Percentiles rank a stretch among this genome's conserved stretches.
Conservation (phyloP, 2,329 filamentous ascomycete genomes). For the Talaromyces sp. region DNA sequence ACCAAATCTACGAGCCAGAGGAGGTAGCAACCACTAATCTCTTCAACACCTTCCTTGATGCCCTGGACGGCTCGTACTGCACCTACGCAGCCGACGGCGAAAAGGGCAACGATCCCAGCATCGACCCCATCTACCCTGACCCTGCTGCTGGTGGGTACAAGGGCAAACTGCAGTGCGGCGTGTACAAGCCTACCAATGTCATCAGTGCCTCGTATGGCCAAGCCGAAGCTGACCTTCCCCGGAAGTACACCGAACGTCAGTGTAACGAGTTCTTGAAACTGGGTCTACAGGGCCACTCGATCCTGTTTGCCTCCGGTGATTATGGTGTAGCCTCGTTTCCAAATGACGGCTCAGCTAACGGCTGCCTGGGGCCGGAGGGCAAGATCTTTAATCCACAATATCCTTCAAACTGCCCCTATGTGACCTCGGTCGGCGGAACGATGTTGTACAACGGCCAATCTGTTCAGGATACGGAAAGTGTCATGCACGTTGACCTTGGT, state of each 20-base stretch:
- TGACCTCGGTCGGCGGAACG: conserved; percentile 43
- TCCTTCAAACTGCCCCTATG: conserved; percentile 48
- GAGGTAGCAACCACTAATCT: conserved; percentile 24
- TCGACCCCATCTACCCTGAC: conserved; percentile 51
- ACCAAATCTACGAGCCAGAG: conserved; percentile 37
- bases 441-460: conserved; percentile 25
- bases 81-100: conserved; percentile 46
- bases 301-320: conserved; percentile 27
- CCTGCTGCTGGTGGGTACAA: conserved; percentile 46
- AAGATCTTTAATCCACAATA: conserved; percentile 47
- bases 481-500: conserved; percentile 26
- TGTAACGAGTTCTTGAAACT: conserved; percentile 49
- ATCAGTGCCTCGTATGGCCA: conserved; percentile 54
- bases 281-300: conserved; percentile 29
- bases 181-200: conserved; percentile 52
- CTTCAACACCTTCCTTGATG: conserved; percentile 48
- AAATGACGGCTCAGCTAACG: conserved; percentile 30
- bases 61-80: conserved; percentile 51
- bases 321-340: conserved; percentile 31
- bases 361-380: conserved; percentile 33
- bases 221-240: conserved; percentile 49
- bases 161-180: conserved; percentile 43
- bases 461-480: conserved; percentile 21
- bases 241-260: conserved; percentile 48
- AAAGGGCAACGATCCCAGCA: conserved; percentile 42